Evolutionary conservation across 2,329 filamentous ascomycete genomes (phyloP).

Genomic region (Colletotrichum lentis): DNA sequence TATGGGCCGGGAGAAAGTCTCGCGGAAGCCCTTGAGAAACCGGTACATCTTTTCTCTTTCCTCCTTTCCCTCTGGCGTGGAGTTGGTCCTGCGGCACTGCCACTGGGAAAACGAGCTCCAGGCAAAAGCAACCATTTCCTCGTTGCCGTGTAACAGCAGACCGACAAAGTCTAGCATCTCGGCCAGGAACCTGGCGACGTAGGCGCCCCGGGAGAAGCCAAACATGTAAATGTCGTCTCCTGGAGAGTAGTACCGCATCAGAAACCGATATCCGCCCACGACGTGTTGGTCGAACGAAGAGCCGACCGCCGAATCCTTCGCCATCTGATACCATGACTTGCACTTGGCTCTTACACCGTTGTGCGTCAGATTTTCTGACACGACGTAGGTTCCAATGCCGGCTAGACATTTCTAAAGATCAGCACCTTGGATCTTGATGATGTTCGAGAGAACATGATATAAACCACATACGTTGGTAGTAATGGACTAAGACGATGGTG

Average conservation of each 20-base stretch:
- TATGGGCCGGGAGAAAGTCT: conserved; percentile 81
- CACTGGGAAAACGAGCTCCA: conserved; percentile 83
- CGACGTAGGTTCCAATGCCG: conserved; percentile 77
- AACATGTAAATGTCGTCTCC: conserved; percentile 76
- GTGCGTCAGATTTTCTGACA: conserved; percentile 66
- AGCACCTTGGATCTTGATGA: too few species aligned
- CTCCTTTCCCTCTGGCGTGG: conserved; percentile 49
- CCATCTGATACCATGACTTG: conserved; percentile 73
- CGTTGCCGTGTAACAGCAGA: conserved; percentile 80
- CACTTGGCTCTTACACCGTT: conserved; percentile 65
- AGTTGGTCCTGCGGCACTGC: conserved; percentile 64
- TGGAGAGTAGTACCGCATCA: conserved; percentile 76
- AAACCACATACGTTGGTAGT: conserved; percentile 64
- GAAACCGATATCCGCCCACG: conserved; percentile 81
- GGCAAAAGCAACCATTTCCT: conserved; percentile 84
- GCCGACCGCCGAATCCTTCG: conserved; percentile 81
- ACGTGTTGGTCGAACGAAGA: conserved; percentile 85
- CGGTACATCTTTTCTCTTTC: conserved; percentile 70
- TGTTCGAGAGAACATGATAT: too few species aligned
- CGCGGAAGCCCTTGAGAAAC: conserved; percentile 81
- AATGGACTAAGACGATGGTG: conserved; percentile 55
- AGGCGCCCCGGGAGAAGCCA: conserved; percentile 76
- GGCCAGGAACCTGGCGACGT: conserved; percentile 77
- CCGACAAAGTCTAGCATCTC: conserved; percentile 89
- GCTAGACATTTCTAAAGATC: conserved; percentile 47